phyloP scores from a whole-genome alignment of 306 rosid genomes.

The Glycyrrhiza uralensis region DNA sequence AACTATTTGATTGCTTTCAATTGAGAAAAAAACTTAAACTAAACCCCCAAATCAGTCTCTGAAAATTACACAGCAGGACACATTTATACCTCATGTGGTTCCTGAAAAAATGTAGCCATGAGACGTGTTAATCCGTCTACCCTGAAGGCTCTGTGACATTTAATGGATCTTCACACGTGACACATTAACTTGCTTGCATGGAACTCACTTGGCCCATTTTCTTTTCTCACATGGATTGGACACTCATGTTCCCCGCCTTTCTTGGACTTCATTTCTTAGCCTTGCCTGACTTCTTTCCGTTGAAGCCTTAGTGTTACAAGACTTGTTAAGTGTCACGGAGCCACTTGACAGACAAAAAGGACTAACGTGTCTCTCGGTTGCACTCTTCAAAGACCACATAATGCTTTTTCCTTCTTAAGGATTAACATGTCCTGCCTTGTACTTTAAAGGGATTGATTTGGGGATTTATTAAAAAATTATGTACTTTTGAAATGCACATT shows the following conservation, averaged over 20 bases:
- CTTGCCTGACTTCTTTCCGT: constrained; percentile 30
- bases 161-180: not conserved
- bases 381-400: not conserved
- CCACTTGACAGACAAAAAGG: not conserved
- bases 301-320: constrained; percentile 28
- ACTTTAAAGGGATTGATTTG: not conserved
- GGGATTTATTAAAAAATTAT: not conserved
- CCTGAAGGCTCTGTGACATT: not conserved
- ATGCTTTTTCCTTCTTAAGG: not conserved
- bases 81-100: not conserved
- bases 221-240: constrained; percentile 30
- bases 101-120: not conserved
- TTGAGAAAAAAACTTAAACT: not conserved
- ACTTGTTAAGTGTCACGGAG: not conserved
- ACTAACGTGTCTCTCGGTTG: not conserved
- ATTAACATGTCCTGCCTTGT: not conserved
- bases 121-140: not conserved
- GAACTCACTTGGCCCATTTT: not conserved
- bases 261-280: constrained; percentile 43
- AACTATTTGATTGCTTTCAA: not conserved
- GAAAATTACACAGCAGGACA: not conserved
- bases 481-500: constrained; percentile 4
- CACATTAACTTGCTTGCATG: not conserved
- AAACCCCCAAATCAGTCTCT: not conserved
- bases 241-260: constrained; percentile 67